phyloP scores from a whole-genome alignment of 1,139 yeast species.

The Yamadazyma diospyri region DNA sequence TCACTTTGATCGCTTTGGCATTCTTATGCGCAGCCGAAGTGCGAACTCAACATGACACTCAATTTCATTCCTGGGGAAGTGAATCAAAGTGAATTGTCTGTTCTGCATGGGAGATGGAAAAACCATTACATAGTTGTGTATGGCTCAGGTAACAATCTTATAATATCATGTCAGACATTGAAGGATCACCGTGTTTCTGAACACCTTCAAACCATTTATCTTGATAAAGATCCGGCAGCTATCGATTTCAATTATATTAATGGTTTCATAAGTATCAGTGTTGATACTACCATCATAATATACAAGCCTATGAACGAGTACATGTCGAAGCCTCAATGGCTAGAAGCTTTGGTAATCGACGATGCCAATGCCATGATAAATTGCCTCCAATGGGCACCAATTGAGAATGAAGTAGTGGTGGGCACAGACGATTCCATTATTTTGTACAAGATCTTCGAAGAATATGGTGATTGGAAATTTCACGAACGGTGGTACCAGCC shows the following conservation, averaged over 20 bases:
- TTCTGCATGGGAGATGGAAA: constrained; percentile 67
- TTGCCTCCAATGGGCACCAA: constrained; percentile 64
- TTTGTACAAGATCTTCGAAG: constrained; percentile 50
- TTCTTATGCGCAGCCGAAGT: background rate
- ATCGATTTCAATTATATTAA: constrained; percentile 57
- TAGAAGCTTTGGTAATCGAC: constrained; percentile 21
- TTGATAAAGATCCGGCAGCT: constrained; percentile 62
- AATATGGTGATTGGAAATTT: constrained; percentile 37
- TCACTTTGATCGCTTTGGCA: background rate
- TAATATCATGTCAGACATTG: constrained; percentile 24
- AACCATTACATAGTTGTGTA: constrained; percentile 64
- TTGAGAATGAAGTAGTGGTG: constrained; percentile 53
- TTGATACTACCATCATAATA: constrained; percentile 28
- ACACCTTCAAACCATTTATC: constrained; percentile 72
- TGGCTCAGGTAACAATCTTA: constrained; percentile 85
- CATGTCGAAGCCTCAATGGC: constrained; percentile 50
- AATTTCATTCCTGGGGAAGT: constrained; percentile 87
- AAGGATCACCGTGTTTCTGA: constrained; percentile 12
- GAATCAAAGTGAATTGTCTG: constrained; percentile 51
- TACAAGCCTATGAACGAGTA: constrained; percentile 46
- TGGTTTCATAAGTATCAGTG: constrained; percentile 55
- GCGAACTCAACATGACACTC: too few relatives aligned
- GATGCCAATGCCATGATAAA: constrained; percentile 30
- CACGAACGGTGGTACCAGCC: constrained; percentile 50
- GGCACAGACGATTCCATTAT: constrained; percentile 53